These are phyloP conservation scores for Neurospora sp. DNA, from an alignment of 495 filamentous ascomycete species.

Conservation along the genomic window DNA sequence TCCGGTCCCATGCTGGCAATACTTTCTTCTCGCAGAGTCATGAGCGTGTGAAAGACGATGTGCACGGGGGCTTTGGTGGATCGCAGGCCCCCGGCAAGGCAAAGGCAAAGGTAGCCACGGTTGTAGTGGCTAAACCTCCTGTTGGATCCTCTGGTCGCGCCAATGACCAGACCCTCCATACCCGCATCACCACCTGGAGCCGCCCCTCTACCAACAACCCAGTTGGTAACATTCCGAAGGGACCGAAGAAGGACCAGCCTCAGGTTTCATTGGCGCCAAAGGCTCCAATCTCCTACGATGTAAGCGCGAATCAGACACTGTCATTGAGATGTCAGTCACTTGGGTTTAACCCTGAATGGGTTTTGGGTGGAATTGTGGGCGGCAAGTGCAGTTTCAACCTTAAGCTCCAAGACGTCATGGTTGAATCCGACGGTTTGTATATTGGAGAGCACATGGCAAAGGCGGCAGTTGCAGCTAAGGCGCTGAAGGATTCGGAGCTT, in stretches of 20 bases:
- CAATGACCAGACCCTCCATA: neutral
- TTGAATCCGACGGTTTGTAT: neutral
- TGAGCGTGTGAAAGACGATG: neutral
- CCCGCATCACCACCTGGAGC: neutral
- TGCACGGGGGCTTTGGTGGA: neutral
- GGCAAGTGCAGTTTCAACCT: constrained; percentile 6
- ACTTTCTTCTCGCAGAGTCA: neutral
- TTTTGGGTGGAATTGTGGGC: neutral
- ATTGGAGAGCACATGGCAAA: neutral
- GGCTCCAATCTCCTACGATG: neutral
- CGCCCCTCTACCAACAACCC: neutral
- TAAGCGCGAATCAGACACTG: neutral
- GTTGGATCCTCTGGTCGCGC: neutral
- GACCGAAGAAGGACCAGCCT: neutral
- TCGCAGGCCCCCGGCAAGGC: neutral
- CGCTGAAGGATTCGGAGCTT: constrained; percentile 1
- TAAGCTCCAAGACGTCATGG: neutral
- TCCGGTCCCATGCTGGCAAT: neutral
- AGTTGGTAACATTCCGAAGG: neutral
- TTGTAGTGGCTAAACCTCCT: neutral
- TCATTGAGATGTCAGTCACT: constrained; percentile 20
- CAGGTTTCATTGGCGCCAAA: neutral
- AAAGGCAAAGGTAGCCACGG: neutral
- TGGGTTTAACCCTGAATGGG: constrained; percentile 21
- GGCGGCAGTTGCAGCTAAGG: constrained; percentile 3